Evolutionary conservation across 1,139 yeast genomes (phyloP), one percentile per base, ranked within the genome.

Genomic region (Candida neerlandica): DNA sequence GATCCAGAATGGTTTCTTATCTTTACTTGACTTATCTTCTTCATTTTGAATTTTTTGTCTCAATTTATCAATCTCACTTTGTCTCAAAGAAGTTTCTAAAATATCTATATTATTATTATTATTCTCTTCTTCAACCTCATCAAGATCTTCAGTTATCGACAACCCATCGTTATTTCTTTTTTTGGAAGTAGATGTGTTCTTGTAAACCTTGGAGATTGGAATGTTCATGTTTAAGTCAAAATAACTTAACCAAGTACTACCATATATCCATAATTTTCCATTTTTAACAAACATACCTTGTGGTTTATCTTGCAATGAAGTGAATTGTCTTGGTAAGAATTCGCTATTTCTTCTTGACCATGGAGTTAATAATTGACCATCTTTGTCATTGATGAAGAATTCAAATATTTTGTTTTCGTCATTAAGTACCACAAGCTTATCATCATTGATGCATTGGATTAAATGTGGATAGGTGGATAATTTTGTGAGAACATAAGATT

Each of bases 261-360:
- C 96, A 80, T 89, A 91, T 18, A 91, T 67, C 97, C 97, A 92
- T 26, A 87, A 72, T 50, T 64, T 68, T 18, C 61, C 62, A 2
- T 57, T 59, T 46, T 78, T 72, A 1, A 71, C 61, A 61, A 88
- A 89, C 26, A 88, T 67, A 7, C 96, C 97, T 55, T 82, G 78
- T 49, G 96, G 87, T 59, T 86, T 85, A 55, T 88, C 95, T 29
- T 79, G 82, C 51, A 82, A 72, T 6, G 75, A 67, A 30, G 78
- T 66, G 55, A 88, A 83, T 55, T 84, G 84, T 39, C 73, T 73
- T 4, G 98, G 97, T 55, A 92, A 69, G 49, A 81, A 75, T 50
- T 87, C 95, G 19, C 90, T 80, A 66, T 90, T 90, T 49, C 80
- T 73, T 57, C 82, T 82, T 7, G 96, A 85, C 99, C 99, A 94